Evolutionary conservation across 768 basidiomycete species (phyloP), one percentile per base, ranked within the genome.

Genomic region (Ramaria sp.): DNA sequence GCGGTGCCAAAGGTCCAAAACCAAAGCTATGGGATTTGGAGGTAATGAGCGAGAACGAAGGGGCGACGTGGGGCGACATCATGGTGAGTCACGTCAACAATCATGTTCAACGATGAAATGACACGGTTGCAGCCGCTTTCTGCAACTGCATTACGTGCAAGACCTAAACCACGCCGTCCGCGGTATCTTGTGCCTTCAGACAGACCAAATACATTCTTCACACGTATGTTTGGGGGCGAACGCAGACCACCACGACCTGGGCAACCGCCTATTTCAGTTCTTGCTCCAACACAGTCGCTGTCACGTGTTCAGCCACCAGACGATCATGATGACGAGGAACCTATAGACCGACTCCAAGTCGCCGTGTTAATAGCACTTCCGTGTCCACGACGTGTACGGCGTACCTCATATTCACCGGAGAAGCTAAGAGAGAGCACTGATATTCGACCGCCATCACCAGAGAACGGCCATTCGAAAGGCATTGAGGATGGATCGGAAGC

Each of bases 301-400:
- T 12, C 55, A 51, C 47, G 53, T 55, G 53, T 46, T 41, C 37
- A 30, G n/a, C 49, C 52, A 49, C 31, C 50, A 33, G 51, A 58
- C 17, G 20, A 57, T 7, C 31, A 51, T 13, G 20, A 31, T 37
- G 42, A 38, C 10, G 24, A 43, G 7, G 27, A 38, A 17, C 38
- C 57, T 11, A 43, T 51, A 31, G 50, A 43, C 10, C n/a, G 51
- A 24, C 50, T 76, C 34, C 72, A 71, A 51, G 66, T 78, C 13
- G 70, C 72, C 3, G 71, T 78, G 17, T 60, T 71, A 13, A 68
- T 78, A 47, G 63, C 69, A 7, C 74, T 79, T 73, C 75, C 78
- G 13, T 65, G 60, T 7, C 63, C 61, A 54, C 59, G 37, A 22
- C 37, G 51, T 12, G 19, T 13, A 52, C 51, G 51, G 37, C 33